Percentiles rank a stretch among this genome's conserved stretches.
Conservation (phyloP, 352 stramenopile genomes). For the Phytophthora pseudosyringae region DNA sequence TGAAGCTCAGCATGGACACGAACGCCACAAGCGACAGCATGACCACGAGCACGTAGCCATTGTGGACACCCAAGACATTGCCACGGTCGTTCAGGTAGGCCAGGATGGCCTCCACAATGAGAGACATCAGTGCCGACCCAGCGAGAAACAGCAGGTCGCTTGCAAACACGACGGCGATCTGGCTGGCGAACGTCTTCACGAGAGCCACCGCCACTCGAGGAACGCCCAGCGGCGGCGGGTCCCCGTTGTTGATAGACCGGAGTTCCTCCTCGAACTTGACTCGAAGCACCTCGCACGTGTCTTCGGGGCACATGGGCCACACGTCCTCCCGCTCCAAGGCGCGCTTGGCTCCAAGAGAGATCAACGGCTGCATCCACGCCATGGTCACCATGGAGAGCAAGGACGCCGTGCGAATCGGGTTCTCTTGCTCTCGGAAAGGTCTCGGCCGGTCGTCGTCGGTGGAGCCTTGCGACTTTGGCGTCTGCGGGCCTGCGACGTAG, state of each 20-base stretch:
- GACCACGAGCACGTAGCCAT: constrained; percentile 32
- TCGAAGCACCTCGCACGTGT: constrained; percentile 32
- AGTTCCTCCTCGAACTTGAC: constrained; percentile 28
- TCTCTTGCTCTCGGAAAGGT: constrained; percentile 31
- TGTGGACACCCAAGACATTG: constrained; percentile 28
- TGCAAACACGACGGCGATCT: constrained; percentile 26
- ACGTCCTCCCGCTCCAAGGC: constrained; percentile 37
- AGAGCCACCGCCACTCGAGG: constrained; percentile 29
- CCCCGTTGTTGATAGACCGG: constrained; percentile 7
- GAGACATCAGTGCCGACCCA: constrained; percentile 24
- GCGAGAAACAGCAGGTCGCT: constrained; percentile 34
- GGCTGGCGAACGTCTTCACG: constrained; percentile 22
- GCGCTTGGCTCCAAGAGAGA: constrained; percentile 41
- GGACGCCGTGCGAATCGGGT: constrained; percentile 36
- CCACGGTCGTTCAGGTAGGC: constrained; percentile 33
- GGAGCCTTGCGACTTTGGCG: constrained; percentile 14
- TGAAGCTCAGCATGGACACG: constrained; percentile 41
- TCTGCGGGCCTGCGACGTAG: constrained; percentile 17
- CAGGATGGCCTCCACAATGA: constrained; percentile 31
- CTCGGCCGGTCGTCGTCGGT: background rate
- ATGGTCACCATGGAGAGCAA: constrained; percentile 37
- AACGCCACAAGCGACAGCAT: constrained; percentile 38
- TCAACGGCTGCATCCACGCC: constrained; percentile 43
- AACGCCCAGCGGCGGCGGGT: constrained; percentile 11
- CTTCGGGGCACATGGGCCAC: constrained; percentile 34